Conservation (phyloP, 1,139 yeast species). For the Lodderomyces margitis region DNA sequence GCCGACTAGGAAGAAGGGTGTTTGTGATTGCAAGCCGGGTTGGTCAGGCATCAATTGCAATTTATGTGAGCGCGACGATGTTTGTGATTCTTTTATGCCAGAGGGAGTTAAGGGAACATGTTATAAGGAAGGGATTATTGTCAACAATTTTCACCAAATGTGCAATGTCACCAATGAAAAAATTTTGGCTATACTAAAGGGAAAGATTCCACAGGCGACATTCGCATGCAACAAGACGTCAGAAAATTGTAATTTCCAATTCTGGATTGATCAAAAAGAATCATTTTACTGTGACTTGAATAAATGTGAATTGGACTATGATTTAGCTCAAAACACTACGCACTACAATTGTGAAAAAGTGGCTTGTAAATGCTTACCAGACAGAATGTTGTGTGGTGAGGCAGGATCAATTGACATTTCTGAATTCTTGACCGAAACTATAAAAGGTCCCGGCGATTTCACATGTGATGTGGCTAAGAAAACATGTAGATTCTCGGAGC, state of each 20-base stretch:
- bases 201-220: constrained; percentile 86
- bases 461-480: constrained; percentile 64
- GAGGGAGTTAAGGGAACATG: constrained; percentile 86
- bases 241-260: constrained; percentile 79
- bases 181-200: constrained; percentile 74
- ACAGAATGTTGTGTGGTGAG: constrained; percentile 89
- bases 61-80: constrained; percentile 65
- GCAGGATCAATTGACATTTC: constrained; percentile 92
- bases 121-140: constrained; percentile 82
- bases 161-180: constrained; percentile 92
- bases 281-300: constrained; percentile 85
- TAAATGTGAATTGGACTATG: constrained; percentile 67
- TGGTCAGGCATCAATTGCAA: constrained; percentile 97
- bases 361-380: constrained; percentile 86
- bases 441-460: constrained; percentile 91
- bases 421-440: constrained; percentile 86
- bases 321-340: constrained; percentile 62
- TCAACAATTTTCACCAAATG: constrained; percentile 80
- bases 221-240: constrained; percentile 78
- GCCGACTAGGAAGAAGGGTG: constrained; percentile 49
- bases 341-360: constrained; percentile 76
- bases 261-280: constrained; percentile 90
- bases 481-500: constrained; percentile 82
- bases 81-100: constrained; percentile 87
- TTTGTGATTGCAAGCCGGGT: constrained; percentile 76